Evolutionary conservation across 768 basidiomycete genomes (phyloP).

Genomic region (Trametes punicea): DNA sequence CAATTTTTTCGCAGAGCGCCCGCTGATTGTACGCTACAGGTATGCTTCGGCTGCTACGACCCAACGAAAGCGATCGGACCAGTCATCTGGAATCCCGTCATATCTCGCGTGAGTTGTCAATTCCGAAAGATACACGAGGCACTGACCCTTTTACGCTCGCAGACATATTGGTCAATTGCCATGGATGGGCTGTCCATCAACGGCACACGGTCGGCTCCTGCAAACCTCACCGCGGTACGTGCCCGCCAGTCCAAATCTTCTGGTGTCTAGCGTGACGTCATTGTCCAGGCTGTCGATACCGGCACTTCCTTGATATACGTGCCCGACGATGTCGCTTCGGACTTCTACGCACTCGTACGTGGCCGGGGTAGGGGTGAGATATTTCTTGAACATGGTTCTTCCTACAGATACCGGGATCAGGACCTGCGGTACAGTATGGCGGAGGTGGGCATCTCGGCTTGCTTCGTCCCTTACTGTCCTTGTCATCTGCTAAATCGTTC

Average conservation of each 20-base stretch:
- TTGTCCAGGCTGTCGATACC: constrained; percentile 57
- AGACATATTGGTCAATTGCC: constrained; percentile 61
- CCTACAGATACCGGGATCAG: constrained; percentile 48
- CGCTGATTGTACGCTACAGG: constrained; percentile 13
- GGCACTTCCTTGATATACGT: constrained; percentile 66
- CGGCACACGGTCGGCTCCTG: constrained; percentile 6
- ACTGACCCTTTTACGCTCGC: not conserved
- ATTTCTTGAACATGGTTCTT: not conserved
- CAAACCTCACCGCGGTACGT: constrained; percentile 39
- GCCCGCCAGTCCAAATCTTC: not conserved
- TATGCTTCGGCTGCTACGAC: constrained; percentile 46
- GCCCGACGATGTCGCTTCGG: constrained; percentile 38
- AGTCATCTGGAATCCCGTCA: constrained; percentile 38
- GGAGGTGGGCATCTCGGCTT: constrained; percentile 30
- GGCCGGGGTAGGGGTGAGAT: not conserved
- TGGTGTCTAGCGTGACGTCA: not conserved
- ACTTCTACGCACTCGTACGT: constrained; percentile 46
- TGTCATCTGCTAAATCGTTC: not conserved
- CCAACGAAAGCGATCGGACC: constrained; percentile 34
- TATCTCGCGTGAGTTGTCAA: constrained; percentile 28
- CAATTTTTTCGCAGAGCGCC: not conserved
- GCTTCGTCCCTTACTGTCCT: not conserved
- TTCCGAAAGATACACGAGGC: not conserved
- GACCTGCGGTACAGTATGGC: constrained; percentile 41
- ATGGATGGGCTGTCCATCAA: constrained; percentile 46